Percentiles rank a stretch among this genome's conserved stretches.
phyloP scores from a whole-genome alignment of 495 filamentous ascomycete genomes.

The Xylaria castorea region DNA sequence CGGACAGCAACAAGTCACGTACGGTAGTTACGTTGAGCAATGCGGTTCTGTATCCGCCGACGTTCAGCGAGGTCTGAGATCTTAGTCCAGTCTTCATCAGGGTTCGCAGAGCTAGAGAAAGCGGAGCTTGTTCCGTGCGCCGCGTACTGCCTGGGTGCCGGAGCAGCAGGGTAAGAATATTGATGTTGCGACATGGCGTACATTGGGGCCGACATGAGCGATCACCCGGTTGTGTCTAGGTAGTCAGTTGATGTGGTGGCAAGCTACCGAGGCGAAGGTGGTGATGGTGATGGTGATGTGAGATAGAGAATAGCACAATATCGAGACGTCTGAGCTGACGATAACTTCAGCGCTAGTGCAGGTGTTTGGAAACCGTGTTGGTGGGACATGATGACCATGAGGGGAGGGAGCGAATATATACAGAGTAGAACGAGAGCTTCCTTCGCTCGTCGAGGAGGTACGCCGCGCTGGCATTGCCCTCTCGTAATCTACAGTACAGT shows the following conservation, averaged over 20 bases:
- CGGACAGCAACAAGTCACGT: conserved; percentile 51
- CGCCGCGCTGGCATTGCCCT: conserved; percentile 23
- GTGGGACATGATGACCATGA: conserved; percentile 36
- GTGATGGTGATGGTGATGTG: neutral
- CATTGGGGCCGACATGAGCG: conserved; percentile 41
- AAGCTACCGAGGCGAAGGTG: neutral
- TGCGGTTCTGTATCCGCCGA: conserved; percentile 94
- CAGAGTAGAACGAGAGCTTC: conserved; percentile 15
- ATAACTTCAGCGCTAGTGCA: conserved; percentile 31
- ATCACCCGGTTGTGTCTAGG: neutral
- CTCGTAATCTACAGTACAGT: conserved; percentile 5
- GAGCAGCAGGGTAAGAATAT: conserved; percentile 50
- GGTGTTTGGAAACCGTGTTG: conserved; percentile 29
- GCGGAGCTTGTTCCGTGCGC: conserved; percentile 87
- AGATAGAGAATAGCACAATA: neutral
- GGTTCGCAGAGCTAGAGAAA: conserved; percentile 94
- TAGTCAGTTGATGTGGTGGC: neutral
- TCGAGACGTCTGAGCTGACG: conserved; percentile 11
- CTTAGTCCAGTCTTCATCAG: conserved; percentile 99
- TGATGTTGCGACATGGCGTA: conserved; percentile 54
- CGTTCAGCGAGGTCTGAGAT: conserved; percentile 96
- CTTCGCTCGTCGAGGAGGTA: conserved; percentile 32
- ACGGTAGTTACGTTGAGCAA: conserved; percentile 99
- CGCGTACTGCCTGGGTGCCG: conserved; percentile 65
- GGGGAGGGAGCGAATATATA: conserved; percentile 38